Percentiles rank a stretch among this genome's conserved stretches.
These are phyloP conservation scores for Fusarium tuaranense DNA, from an alignment of 2,329 filamentous ascomycete genomes.

Conservation along the genomic window DNA sequence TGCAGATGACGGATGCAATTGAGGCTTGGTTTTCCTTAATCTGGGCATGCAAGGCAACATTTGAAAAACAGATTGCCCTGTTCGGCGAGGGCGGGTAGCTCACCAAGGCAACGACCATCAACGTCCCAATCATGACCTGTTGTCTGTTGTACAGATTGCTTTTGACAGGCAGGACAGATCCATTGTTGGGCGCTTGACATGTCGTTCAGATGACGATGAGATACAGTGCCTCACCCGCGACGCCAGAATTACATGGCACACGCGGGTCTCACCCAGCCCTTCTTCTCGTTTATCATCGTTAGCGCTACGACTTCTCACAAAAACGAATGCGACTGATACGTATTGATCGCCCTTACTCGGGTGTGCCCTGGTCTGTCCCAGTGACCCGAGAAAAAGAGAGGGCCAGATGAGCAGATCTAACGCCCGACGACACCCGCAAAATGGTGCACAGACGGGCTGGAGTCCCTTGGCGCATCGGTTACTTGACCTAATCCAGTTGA, in stretches of 20 bases:
- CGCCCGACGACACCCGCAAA: conserved; percentile 36
- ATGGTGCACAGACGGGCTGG: conserved; percentile 33
- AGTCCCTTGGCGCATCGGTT: conserved; percentile 36
- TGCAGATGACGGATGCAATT: conserved; percentile 40
- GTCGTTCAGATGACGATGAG: neutral
- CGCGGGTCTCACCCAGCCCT: conserved; percentile 2
- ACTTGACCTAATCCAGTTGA: conserved; percentile 30
- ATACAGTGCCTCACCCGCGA: conserved; percentile 11
- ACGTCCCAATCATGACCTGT: conserved; percentile 10
- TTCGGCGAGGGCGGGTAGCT: conserved; percentile 17
- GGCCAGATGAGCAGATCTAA: conserved; percentile 33
- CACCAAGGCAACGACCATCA: conserved; percentile 27
- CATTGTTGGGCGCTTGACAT: conserved; percentile 7
- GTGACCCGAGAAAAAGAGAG: conserved; percentile 5
- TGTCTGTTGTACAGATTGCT: conserved; percentile 14
- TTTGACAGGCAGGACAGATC: conserved; percentile 17
- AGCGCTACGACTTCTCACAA: conserved; percentile 10
- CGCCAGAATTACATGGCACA: conserved; percentile 7
- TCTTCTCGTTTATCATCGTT: conserved; percentile 2
- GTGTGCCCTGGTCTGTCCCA: conserved; percentile 5
- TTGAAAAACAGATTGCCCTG: conserved; percentile 25
- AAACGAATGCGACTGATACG: conserved; percentile 2
- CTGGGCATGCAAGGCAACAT: conserved; percentile 26
- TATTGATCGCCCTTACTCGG: neutral
- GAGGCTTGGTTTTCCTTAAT: conserved; percentile 40